Conservation (phyloP, 352 stramenopile species). For the Pythium aristosporum region DNA sequence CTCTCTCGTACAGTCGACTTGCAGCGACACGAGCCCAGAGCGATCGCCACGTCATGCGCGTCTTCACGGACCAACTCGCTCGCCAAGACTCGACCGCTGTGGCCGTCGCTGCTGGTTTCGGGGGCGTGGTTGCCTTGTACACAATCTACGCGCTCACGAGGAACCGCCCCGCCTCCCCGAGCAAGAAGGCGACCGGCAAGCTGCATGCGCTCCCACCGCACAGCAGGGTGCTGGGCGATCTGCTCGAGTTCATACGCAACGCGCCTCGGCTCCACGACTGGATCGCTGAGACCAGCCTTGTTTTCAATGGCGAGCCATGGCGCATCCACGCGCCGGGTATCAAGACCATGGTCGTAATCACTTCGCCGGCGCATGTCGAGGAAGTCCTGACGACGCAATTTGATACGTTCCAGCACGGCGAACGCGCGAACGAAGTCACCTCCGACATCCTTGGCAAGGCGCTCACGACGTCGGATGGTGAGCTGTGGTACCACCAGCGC, state of each 20-base stretch:
- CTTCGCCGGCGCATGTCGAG: slow-evolving; percentile 26
- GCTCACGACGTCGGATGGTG: slow-evolving; percentile 29
- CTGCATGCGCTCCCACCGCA: no score
- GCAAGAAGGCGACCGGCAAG: no score
- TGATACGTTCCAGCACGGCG: slow-evolving; percentile 30
- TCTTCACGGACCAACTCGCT: no score
- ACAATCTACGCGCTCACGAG: no score
- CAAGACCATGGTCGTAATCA: slow-evolving; percentile 22
- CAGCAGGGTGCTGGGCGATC: slow-evolving; percentile 24
- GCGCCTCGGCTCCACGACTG: slow-evolving; percentile 48
- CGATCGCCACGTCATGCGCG: no score
- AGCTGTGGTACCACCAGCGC: slow-evolving; percentile 33
- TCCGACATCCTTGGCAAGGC: slow-evolving; percentile 22
- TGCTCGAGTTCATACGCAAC: slow-evolving; percentile 33
- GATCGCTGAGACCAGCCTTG: slow-evolving; percentile 26
- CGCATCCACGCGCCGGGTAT: slow-evolving; percentile 13
- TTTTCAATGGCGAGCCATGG: slow-evolving; percentile 26
- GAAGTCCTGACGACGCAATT: slow-evolving; percentile 37
- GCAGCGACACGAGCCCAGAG: no score
- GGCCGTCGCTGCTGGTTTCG: no score
- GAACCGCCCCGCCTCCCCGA: no score
- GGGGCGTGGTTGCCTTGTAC: no score
- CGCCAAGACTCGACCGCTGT: no score
- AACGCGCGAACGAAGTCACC: slow-evolving; percentile 15
- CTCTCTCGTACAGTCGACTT: no score